A percentile compares a stretch with the other conserved stretches of the same genome.
Evolutionary conservation across 495 filamentous ascomycete genomes (phyloP).

Genomic region (Podospora pseudopauciseta): DNA sequence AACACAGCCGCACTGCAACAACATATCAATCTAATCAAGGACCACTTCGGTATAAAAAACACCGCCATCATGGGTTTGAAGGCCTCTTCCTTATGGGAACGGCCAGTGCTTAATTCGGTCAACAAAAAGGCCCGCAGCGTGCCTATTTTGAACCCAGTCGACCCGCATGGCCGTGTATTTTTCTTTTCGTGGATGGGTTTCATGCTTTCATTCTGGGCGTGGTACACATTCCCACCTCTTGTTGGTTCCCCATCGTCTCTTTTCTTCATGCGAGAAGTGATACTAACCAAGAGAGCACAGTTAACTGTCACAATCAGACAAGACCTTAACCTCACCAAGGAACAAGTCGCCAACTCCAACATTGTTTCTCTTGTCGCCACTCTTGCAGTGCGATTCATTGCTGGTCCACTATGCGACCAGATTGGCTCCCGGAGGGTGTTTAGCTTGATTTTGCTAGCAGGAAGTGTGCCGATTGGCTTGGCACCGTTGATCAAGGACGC

Average conservation of each 20-base stretch:
- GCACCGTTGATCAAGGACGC: constrained; percentile 72
- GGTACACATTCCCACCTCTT: constrained; percentile 82
- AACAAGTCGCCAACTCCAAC: constrained; percentile 86
- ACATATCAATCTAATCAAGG: background rate
- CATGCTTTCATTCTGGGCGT: constrained; percentile 93
- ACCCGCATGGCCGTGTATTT: constrained; percentile 84
- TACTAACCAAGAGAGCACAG: constrained; percentile 32
- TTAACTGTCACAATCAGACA: constrained; percentile 71
- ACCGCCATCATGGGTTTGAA: constrained; percentile 42
- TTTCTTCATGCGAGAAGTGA: background rate
- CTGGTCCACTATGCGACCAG: constrained; percentile 79
- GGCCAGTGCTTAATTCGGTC: constrained; percentile 66
- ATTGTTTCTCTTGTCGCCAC: constrained; percentile 84
- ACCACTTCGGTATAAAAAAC: background rate
- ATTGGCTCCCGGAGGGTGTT: constrained; percentile 83
- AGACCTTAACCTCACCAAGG: constrained; percentile 67
- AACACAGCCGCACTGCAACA: background rate
- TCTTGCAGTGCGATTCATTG: constrained; percentile 73
- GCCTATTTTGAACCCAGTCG: constrained; percentile 73
- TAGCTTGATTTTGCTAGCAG: constrained; percentile 66
- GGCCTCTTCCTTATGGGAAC: constrained; percentile 51
- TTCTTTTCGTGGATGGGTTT: constrained; percentile 96
- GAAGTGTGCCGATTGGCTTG: constrained; percentile 77
- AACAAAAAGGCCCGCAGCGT: constrained; percentile 78
- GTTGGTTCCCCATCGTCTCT: constrained; percentile 42